These are phyloP conservation scores for Cydonia oblonga DNA, from an alignment of 331 rosid genomes.

Conservation along the genomic window DNA sequence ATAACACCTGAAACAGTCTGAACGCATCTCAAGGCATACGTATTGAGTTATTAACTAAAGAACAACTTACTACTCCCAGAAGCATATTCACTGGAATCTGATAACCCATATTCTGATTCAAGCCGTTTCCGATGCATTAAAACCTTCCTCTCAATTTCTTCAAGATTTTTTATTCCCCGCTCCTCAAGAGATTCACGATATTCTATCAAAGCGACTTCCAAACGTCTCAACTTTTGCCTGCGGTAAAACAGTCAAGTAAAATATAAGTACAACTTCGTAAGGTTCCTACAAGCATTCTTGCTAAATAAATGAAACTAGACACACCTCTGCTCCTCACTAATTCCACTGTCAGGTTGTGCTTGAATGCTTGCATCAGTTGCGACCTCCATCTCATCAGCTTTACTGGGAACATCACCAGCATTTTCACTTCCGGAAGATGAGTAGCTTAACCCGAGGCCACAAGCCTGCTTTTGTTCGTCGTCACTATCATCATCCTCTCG, in stretches of 20 bases:
- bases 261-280: neutral
- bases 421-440: slow-evolving; percentile 98
- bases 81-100: slow-evolving; percentile 60
- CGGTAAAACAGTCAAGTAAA: neutral
- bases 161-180: slow-evolving; percentile 59
- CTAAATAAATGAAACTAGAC: neutral
- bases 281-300: neutral
- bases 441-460: slow-evolving; percentile 76
- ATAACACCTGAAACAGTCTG: too few species aligned
- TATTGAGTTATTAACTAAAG: neutral
- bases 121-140: slow-evolving; percentile 44
- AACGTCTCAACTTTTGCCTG: slow-evolving; percentile 85
- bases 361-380: slow-evolving; percentile 52
- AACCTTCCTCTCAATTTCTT: slow-evolving; percentile 79
- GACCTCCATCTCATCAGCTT: slow-evolving; percentile 62
- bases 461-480: slow-evolving; percentile 57
- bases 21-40: neutral
- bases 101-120: slow-evolving; percentile 72
- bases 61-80: slow-evolving; percentile 61
- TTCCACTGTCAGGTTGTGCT: slow-evolving; percentile 58
- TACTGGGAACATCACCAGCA: slow-evolving; percentile 51
- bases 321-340: slow-evolving; percentile 93
- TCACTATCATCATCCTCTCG: slow-evolving; percentile 96
- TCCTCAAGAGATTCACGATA: slow-evolving; percentile 95
- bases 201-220: slow-evolving; percentile 90